phyloP scores from a whole-genome alignment of 805 yeast species.

The Grigorovia humatica region DNA sequence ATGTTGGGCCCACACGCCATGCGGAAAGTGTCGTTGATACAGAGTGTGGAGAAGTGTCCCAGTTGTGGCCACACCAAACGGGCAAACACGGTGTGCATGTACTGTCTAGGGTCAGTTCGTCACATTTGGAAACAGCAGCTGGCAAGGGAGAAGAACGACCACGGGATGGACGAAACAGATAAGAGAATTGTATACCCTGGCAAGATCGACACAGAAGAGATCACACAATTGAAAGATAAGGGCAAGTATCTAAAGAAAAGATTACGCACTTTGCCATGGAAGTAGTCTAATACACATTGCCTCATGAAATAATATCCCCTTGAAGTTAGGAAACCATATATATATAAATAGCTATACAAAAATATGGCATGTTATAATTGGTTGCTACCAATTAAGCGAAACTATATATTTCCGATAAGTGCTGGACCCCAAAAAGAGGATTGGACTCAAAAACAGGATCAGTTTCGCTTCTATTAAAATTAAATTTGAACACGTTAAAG shows the following conservation, averaged over 20 bases:
- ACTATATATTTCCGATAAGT: no score
- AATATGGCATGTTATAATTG: neutral
- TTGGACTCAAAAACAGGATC: no score
- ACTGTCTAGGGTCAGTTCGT: slow-evolving; percentile 77
- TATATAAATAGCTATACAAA: slow-evolving; percentile 1
- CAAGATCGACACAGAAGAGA: slow-evolving; percentile 40
- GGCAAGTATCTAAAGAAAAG: slow-evolving; percentile 47
- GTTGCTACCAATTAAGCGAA: no score
- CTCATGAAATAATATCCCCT: neutral
- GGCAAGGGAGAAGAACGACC: slow-evolving; percentile 16
- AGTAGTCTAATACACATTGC: no score
- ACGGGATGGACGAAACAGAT: slow-evolving; percentile 43
- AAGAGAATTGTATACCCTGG: slow-evolving; percentile 66
- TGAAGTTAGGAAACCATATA: neutral
- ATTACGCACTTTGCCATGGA: slow-evolving; percentile 46
- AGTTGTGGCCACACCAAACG: slow-evolving; percentile 90
- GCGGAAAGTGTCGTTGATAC: slow-evolving; percentile 40
- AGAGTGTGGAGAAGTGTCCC: slow-evolving; percentile 81
- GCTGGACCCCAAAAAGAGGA: no score
- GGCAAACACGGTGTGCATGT: slow-evolving; percentile 85
- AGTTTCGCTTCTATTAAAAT: no score
- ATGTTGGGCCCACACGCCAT: slow-evolving; percentile 40
- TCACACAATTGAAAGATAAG: slow-evolving; percentile 38
- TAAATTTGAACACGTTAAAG: neutral
- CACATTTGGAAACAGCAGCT: slow-evolving; percentile 50